These are phyloP conservation scores for Puccinellia tenuiflora DNA, from an alignment of 176 grass and related monocot genomes.

Conservation along the genomic window DNA sequence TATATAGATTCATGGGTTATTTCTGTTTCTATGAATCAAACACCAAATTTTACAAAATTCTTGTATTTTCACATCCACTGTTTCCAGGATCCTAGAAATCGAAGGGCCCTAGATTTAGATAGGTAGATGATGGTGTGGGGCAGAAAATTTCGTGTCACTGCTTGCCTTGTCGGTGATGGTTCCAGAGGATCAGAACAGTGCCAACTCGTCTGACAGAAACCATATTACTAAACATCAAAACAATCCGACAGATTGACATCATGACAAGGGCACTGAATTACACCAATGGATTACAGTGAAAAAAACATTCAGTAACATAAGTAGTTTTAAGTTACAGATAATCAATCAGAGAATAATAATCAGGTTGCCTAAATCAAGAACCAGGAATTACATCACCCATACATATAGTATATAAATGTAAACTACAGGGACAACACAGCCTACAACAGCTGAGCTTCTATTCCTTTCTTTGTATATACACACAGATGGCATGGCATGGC, in stretches of 20 bases:
- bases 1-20: too few species aligned
- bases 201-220: not conserved
- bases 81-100: too few species aligned
- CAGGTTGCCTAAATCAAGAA: not conserved
- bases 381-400: slow-evolving; percentile 1
- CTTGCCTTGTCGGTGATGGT: not conserved
- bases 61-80: too few species aligned
- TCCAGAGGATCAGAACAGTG: not conserved
- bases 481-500: not conserved
- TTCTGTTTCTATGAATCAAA: too few species aligned
- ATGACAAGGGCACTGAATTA: not conserved
- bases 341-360: not conserved
- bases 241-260: not conserved
- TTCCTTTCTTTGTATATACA: not conserved
- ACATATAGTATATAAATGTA: not conserved
- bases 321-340: not conserved
- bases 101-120: too few species aligned
- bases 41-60: too few species aligned
- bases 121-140: too few species aligned
- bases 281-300: not conserved
- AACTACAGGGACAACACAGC: not conserved
- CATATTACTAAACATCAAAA: not conserved
- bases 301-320: not conserved
- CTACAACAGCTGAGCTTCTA: slow-evolving; percentile 19
- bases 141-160: too few species aligned